Conservation (phyloP, 352 stramenopile species). For the Globisporangium spiculum region DNA sequence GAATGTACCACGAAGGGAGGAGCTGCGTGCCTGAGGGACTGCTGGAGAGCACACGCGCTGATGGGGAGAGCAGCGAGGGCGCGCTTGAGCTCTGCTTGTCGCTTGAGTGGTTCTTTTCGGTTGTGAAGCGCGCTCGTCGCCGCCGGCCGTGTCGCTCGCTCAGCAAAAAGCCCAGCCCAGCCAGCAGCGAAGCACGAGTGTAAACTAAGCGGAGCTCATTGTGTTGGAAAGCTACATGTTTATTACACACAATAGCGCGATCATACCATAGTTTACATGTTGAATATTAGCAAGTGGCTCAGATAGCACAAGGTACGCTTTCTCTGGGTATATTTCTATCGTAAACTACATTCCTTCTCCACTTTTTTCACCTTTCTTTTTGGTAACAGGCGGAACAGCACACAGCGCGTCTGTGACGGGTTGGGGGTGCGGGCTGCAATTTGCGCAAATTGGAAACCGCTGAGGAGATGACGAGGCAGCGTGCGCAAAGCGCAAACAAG, state of each 20-base stretch:
- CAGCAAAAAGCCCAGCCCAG: background rate
- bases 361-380: background rate
- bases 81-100: background rate
- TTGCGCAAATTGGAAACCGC: constrained; percentile 11
- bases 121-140: background rate
- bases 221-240: background rate
- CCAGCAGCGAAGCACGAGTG: background rate
- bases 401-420: background rate
- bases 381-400: background rate
- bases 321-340: background rate
- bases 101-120: background rate
- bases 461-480: constrained; percentile 6
- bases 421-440: background rate
- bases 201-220: background rate
- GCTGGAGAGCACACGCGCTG: background rate
- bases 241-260: background rate
- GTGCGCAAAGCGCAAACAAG: background rate
- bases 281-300: background rate
- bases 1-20: background rate
- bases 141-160: background rate
- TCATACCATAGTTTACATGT: background rate
- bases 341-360: background rate
- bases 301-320: background rate
- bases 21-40: background rate
- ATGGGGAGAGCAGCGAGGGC: background rate